Base-by-base conservation (phyloP, 176 grass and related monocot genomes). In the Triticum dicoccoides region DNA sequence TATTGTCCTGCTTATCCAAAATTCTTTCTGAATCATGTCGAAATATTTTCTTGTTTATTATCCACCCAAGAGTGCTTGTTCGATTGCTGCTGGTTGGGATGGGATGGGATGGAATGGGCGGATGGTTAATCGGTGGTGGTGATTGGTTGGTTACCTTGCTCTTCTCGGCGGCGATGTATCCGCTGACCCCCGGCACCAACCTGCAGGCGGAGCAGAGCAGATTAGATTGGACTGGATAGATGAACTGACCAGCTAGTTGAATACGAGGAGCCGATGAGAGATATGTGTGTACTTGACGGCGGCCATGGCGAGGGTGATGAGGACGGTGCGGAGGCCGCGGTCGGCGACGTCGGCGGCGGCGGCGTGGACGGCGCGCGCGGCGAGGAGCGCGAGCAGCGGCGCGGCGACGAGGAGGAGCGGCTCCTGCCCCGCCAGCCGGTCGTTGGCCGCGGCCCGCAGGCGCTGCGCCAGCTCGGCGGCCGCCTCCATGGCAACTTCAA, bases 131-230 rank as follows among this genome's bases (percentile, higher is more conserved):
- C 3, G 1, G 65, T 8, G 6, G 41, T 45, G 0, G 71, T 47
- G 44, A 4, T 45, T 8, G 10, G 61, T 27, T 33, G 61, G 67
- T 49, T 47, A 98, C 96, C 96, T 98, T 98, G 83, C 72, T 95
- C 93, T 94, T 98, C 93, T 95, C 84, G 27, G 84, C 87, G 52
- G 87, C 91, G 87, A 98, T 98, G 81, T 95, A 95, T 32, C 74
- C 35, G 39, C 66, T 92, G 13, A 95, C 93, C 32, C 87, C 93
- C 24, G 96, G 96, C 74, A 98, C 65, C 86, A 90, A 86, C 86
- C 96, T 98, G 88, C 74, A 33, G 82, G 71, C 42, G 42, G 42
- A 45, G 42, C 25, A 17, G 25, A 52, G 73, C 73, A 76, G 73
- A 76, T 51, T 45, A 51, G 8, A 17, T 10, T 52, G 29, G 73